Percentiles rank a stretch among this genome's conserved stretches.
Evolutionary conservation across 345 rosid genomes (phyloP).

Genomic region (Populus simonii): DNA sequence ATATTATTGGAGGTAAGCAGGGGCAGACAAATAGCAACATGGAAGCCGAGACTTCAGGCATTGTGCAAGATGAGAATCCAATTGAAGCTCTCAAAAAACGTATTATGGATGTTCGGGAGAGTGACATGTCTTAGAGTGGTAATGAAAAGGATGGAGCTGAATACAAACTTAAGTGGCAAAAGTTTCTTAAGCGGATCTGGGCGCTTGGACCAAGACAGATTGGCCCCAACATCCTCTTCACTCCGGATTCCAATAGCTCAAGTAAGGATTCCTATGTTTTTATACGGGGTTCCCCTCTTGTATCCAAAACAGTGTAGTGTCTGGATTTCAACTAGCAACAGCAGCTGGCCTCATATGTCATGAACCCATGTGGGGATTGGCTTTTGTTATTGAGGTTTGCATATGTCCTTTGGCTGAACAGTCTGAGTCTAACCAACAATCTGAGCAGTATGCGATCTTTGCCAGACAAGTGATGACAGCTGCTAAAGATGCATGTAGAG

Average conservation of each 20-base stretch:
- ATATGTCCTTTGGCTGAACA: slow-evolving; percentile 40
- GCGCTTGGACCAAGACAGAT: slow-evolving; percentile 90
- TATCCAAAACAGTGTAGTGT: slow-evolving; percentile 76
- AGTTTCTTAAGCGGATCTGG: slow-evolving; percentile 73
- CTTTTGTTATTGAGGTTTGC: slow-evolving; percentile 62
- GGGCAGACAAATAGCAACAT: slow-evolving; percentile 46
- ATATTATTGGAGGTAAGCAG: slow-evolving; percentile 58
- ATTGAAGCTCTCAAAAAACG: slow-evolving; percentile 48
- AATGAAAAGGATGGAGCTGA: slow-evolving; percentile 57
- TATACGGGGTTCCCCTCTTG: slow-evolving; percentile 59
- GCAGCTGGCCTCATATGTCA: slow-evolving; percentile 87
- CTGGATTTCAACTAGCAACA: slow-evolving; percentile 85
- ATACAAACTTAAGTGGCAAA: slow-evolving; percentile 63
- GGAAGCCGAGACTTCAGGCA: slow-evolving; percentile 39
- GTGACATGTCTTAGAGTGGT: slow-evolving; percentile 40
- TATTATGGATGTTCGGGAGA: slow-evolving; percentile 53
- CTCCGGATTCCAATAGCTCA: slow-evolving; percentile 51
- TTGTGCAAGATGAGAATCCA: slow-evolving; percentile 47
- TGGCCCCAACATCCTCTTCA: slow-evolving; percentile 87
- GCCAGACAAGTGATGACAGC: slow-evolving; percentile 85
- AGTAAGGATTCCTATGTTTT: slow-evolving; percentile 42
- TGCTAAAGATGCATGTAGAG: slow-evolving; percentile 81
- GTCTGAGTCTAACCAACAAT: slow-evolving; percentile 39
- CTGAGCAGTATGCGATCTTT: slow-evolving; percentile 64
- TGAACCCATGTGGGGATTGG: slow-evolving; percentile 92